These are phyloP conservation scores for Dendrobium officinale DNA, from an alignment of 106 monocot genomes.

Conservation along the genomic window DNA sequence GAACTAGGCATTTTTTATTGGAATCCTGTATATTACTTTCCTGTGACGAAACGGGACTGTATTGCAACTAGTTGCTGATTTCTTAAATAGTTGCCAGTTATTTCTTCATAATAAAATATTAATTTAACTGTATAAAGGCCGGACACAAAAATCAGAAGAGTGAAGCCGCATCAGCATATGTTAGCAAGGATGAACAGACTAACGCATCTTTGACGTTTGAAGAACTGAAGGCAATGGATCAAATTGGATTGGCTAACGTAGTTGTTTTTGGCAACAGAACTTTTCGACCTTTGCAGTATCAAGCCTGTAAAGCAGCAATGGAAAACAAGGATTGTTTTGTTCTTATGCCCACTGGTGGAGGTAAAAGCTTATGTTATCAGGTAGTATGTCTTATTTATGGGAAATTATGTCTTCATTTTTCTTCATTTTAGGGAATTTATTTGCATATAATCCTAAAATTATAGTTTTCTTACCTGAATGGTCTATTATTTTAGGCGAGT, in stretches of 20 bases:
- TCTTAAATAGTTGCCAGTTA: not conserved
- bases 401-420: not conserved
- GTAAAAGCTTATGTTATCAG: constrained; percentile 98
- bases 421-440: not conserved
- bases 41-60: not conserved
- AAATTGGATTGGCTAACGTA: constrained; percentile 71
- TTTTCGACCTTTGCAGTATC: constrained; percentile 67
- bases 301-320: constrained; percentile 74
- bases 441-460: not conserved
- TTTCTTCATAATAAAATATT: not conserved
- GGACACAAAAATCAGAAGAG: constrained; percentile 5
- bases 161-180: constrained; percentile 17
- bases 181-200: not conserved
- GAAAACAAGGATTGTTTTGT: constrained; percentile 85
- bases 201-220: constrained; percentile 28
- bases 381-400: constrained; percentile 16
- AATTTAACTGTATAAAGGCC: constrained; percentile 21
- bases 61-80: not conserved
- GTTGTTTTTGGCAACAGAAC: constrained; percentile 83
- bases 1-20: not conserved
- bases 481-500: not conserved
- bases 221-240: constrained; percentile 52
- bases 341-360: constrained; percentile 98
- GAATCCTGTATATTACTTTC: not conserved
- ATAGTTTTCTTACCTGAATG: not conserved